Evolutionary conservation across 163 green algal genomes (phyloP).

Genomic region (Prototheca wickerhamii): DNA sequence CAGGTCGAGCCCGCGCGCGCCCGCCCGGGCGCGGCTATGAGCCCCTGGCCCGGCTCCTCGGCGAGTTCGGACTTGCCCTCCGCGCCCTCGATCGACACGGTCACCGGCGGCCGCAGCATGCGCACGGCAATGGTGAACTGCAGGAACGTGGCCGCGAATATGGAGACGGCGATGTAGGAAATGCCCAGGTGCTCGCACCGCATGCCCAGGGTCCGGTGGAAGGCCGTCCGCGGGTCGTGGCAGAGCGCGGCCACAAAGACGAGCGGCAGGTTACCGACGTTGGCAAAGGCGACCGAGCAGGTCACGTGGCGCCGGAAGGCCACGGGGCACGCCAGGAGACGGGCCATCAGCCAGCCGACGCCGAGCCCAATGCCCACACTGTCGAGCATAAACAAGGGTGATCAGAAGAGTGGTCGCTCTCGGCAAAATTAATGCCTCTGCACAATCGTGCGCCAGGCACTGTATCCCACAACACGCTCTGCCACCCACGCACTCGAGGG

Average conservation of each 20-base stretch:
- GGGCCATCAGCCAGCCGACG: slow-evolving; percentile 22
- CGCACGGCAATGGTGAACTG: slow-evolving; percentile 42
- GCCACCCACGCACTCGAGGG: background rate
- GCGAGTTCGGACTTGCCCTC: background rate
- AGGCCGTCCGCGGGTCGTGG: slow-evolving; percentile 17
- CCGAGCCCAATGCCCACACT: slow-evolving; percentile 26
- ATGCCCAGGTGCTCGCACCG: slow-evolving; percentile 29
- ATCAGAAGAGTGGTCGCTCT: no score
- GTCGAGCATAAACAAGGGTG: background rate
- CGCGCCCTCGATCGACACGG: background rate
- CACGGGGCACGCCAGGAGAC: slow-evolving; percentile 15
- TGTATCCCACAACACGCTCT: no score
- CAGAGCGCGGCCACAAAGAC: slow-evolving; percentile 32
- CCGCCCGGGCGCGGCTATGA: no score
- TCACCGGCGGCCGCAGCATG: slow-evolving; percentile 21
- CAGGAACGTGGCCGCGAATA: slow-evolving; percentile 34
- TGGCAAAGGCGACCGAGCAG: slow-evolving; percentile 29
- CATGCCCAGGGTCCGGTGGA: slow-evolving; percentile 20
- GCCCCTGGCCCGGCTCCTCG: background rate
- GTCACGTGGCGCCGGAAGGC: slow-evolving; percentile 20
- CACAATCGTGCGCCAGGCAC: no score
- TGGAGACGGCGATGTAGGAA: slow-evolving; percentile 37
- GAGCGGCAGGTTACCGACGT: slow-evolving; percentile 55
- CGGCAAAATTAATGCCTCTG: no score
- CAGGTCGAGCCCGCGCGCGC: no score